Base-by-base conservation (phyloP, 495 filamentous ascomycete genomes). In the Physcia stellaris region DNA sequence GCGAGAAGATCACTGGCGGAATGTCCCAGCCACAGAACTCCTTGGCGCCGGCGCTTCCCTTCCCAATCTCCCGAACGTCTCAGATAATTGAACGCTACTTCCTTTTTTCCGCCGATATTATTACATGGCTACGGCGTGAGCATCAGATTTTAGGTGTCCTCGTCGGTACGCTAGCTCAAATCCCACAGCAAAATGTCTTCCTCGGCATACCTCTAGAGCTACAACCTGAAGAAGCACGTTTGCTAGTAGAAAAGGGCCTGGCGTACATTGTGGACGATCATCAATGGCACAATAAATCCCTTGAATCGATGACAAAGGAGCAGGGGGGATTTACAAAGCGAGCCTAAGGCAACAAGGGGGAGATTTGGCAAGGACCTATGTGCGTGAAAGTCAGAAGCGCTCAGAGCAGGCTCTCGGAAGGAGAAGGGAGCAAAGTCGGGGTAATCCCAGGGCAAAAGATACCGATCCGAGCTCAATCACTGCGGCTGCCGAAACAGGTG, bases 181-280 rank as follows among this genome's bases (percentile, higher is more conserved):
- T 80, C 29, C 86, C 88, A 4, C 84, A 88, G 48, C 90, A 98
- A 57, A 98, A 95, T 64, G 69, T 94, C 35, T 95, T 96, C 55
- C 69, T 86, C 41, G 84, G 90, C 15, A 58, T 96, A 24, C 90
- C 90, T 1, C 51, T 95, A 26, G 79, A 94, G 61, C 63, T 98
- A 28, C 84, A 88, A 70, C 77, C 83, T 1, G 90, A 96, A 56
- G 90, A 98, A 62, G 86, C 78, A 2, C 70, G 75, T 39, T 53
- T 94, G 39, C 70, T 98, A 23, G 77, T 93, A 42, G 83, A 94
- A 47, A 80, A 77, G 49, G 75, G 71, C 48, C 70, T 75, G 48
- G 86, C 71, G 40, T 86, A 80, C 59, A 70, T 93, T 42, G 77
- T 80, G 49, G 79, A 94, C 54, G 86, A 92, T 57, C 61, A 64